These are phyloP conservation scores for Phragmites australis DNA, from an alignment of 176 grass and related monocot species.

Conservation along the genomic window DNA sequence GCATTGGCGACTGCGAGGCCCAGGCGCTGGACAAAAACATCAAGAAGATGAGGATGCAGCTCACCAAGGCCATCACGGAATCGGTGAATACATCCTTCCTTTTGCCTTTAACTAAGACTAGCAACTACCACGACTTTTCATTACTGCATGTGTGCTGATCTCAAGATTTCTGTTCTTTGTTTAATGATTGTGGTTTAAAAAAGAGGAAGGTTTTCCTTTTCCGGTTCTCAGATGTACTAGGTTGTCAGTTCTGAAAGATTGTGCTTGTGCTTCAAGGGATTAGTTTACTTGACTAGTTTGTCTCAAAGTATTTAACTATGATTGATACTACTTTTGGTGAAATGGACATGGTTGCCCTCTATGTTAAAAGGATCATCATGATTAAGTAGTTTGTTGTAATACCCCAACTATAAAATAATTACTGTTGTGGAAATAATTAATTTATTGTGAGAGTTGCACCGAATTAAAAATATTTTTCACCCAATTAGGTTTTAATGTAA, in stretches of 20 bases:
- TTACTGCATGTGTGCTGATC: no score
- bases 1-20: constrained; percentile 26
- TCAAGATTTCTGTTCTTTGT: neutral
- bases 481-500: no score
- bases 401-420: no score
- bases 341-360: neutral
- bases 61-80: constrained; percentile 26
- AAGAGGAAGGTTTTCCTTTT: neutral
- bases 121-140: no score
- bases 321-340: neutral
- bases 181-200: neutral
- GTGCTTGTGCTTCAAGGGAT: neutral
- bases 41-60: constrained; percentile 21
- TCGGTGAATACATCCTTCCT: neutral
- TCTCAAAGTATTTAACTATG: neutral
- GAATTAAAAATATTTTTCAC: no score
- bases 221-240: neutral
- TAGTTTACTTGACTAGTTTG: neutral
- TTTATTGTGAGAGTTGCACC: no score
- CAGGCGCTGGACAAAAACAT: constrained; percentile 39
- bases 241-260: neutral
- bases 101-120: neutral
- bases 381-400: no score
- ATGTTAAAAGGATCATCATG: no score
- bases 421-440: no score